Conservation (phyloP, 495 filamentous ascomycete genomes). For the Neurospora sublineolata region DNA sequence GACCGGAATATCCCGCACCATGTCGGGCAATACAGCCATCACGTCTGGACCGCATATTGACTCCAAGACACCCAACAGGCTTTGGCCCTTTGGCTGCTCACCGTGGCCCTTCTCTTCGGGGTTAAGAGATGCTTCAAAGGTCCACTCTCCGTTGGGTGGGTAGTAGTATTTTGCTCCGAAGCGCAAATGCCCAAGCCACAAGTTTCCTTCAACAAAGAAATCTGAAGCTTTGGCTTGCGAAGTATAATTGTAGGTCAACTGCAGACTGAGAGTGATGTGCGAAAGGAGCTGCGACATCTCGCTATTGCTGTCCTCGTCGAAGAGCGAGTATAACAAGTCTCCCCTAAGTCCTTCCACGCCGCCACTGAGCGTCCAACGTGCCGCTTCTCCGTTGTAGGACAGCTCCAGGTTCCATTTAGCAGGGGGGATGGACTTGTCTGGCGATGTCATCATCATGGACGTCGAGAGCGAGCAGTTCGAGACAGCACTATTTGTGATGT, state of each 20-base stretch:
- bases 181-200: not conserved
- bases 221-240: not conserved
- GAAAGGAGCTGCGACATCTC: not conserved
- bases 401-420: not conserved
- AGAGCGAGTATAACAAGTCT: not conserved
- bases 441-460: not conserved
- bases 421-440: not conserved
- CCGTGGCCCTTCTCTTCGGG: not conserved
- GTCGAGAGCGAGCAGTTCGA: not conserved
- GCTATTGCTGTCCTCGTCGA: not conserved
- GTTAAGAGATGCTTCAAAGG: not conserved
- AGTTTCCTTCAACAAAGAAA: not conserved
- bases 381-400: not conserved
- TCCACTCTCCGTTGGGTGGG: not conserved
- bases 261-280: not conserved
- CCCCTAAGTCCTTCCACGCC: not conserved
- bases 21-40: not conserved
- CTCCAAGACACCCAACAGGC: not conserved
- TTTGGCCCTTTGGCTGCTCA: not conserved
- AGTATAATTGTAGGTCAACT: not conserved
- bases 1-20: conserved; percentile 2
- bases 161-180: not conserved
- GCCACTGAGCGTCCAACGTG: not conserved
- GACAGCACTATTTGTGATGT: not conserved
- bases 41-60: not conserved